Base-by-base conservation (phyloP, 2,329 filamentous ascomycete genomes). In the Clonostachys rosea region DNA sequence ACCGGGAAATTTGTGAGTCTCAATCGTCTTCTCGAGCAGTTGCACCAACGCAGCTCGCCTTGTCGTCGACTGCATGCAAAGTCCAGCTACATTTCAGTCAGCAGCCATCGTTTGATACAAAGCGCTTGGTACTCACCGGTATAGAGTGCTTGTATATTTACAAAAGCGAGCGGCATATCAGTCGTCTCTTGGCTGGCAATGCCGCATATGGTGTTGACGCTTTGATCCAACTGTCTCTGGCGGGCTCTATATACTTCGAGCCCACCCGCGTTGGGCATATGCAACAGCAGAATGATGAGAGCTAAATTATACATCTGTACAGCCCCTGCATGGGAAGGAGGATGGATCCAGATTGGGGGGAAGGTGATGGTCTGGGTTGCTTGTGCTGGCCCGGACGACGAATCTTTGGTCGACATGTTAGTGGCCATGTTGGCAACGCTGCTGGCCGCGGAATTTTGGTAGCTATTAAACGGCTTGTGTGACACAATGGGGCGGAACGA, bases 301-400 rank as follows among this genome's bases (percentile, higher is more conserved):
- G 76, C 73, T 49, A 77, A 73, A 50, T 71, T 68, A 50, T 76
- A 71, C 30, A 72, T 67, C 50, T 79, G 77, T 6, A 79, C 56
- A 0, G 75, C 71, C 16, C 69, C 69, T 30, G 66, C 66, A 48
- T 67, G 68, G 7, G 66, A 58, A 5, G 70, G 61, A 3, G 73
- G 72, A 50, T 75, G 63, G 12, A 75, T 68, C 73, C 73, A 76
- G 10, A 76, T 61, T 1, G 69, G 65, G 11, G 66, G 59, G 52
- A 75, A 75, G 4, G 43, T 67, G 63, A 20, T 66, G 69, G 67
- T 17, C 1, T 76, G 14, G 14, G 12, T 18, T n/a, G 36, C 36
- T 39, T 39, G 14, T 3, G 36, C 36, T n/a, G 14, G 36, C 14
- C 10, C 14, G 36, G 36, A 39, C 17, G 17, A 18, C 12, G 36